Percentiles rank a stretch among this genome's conserved stretches.
Conservation (phyloP, 352 stramenopile species). For the Blastocystis sp. region DNA sequence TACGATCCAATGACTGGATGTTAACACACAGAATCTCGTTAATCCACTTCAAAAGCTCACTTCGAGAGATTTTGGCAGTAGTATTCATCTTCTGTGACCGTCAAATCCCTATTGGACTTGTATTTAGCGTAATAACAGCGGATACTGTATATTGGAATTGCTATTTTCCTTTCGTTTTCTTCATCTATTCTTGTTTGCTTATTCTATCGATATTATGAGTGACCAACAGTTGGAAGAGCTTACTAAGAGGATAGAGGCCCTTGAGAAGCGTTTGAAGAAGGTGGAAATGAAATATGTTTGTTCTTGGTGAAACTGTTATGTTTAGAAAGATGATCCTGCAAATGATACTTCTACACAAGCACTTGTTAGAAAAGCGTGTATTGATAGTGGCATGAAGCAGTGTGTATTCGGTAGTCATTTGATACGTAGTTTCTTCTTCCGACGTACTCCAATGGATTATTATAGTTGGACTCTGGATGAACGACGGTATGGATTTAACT, state of each 20-base stretch:
- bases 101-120: background rate
- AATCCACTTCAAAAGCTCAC: constrained; percentile 36
- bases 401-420: background rate
- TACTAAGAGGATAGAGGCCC: background rate
- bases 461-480: constrained; percentile 52
- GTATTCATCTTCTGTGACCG: background rate
- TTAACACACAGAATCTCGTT: constrained; percentile 13
- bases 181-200: background rate
- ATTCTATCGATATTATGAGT: constrained; percentile 10
- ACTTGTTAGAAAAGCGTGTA: constrained; percentile 18
- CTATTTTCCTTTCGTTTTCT: background rate
- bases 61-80: background rate
- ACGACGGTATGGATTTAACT: background rate
- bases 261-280: constrained; percentile 46
- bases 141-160: background rate
- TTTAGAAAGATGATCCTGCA: constrained; percentile 52
- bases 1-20: constrained; percentile 15
- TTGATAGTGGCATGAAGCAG: constrained; percentile 50
- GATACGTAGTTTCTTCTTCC: constrained; percentile 44
- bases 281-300: constrained; percentile 14
- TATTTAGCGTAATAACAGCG: background rate
- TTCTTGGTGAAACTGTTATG: background rate
- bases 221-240: background rate
- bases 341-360: constrained; percentile 43
- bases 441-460: constrained; percentile 49